phyloP scores from a whole-genome alignment of 2,329 filamentous ascomycete genomes.

The Cercospora nicotianae region DNA sequence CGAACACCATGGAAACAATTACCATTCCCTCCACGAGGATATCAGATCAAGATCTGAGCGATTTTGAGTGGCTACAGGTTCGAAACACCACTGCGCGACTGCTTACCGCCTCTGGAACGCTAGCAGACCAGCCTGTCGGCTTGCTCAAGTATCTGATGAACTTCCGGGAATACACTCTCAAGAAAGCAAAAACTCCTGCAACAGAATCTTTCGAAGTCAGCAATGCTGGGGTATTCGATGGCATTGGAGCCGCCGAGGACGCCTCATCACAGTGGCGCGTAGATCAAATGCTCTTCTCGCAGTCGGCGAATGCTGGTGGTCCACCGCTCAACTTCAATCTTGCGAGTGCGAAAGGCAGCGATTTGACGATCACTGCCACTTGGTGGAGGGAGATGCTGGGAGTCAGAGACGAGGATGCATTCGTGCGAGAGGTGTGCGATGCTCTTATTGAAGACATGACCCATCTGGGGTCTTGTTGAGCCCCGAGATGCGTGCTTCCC shows the following conservation, averaged over 20 bases:
- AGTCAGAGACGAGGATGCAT: conserved; percentile 37
- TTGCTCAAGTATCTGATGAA: conserved; percentile 46
- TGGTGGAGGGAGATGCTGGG: conserved; percentile 49
- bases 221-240: conserved; percentile 46
- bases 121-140: conserved; percentile 46
- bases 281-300: conserved; percentile 46
- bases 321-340: conserved; percentile 46
- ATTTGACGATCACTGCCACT: conserved; percentile 42
- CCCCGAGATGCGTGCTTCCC: background rate
- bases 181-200: conserved; percentile 42
- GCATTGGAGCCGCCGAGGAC: background rate
- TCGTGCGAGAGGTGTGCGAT: conserved; percentile 29
- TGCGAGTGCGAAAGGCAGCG: conserved; percentile 43
- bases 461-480: background rate
- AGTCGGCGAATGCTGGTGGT: conserved; percentile 45
- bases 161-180: conserved; percentile 44
- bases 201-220: conserved; percentile 50
- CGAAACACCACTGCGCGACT: conserved; percentile 38
- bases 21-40: background rate
- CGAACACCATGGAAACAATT: conserved; percentile 23
- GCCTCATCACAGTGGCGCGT: conserved; percentile 28
- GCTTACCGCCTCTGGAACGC: conserved; percentile 34
- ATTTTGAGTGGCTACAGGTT: conserved; percentile 40
- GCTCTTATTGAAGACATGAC: conserved; percentile 5
- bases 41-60: background rate